A percentile compares a stretch with the other conserved stretches of the same genome.
Evolutionary conservation across 805 yeast species (phyloP).

Genomic region (Yarrowia divulgata): DNA sequence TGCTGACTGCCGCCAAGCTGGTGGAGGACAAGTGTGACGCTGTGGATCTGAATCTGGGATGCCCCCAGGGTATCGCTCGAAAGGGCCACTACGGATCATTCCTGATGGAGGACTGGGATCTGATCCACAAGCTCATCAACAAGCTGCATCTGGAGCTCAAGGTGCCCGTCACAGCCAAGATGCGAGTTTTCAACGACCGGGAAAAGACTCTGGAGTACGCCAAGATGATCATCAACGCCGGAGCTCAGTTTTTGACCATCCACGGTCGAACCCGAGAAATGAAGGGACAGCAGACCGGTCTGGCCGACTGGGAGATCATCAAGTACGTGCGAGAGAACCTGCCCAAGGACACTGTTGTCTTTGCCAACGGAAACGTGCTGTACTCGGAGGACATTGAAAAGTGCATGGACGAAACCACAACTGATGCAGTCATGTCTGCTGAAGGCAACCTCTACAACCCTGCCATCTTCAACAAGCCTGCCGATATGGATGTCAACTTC

Average conservation of each 20-base stretch:
- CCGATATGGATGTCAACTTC: slow-evolving; percentile 63
- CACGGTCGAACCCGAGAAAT: slow-evolving; percentile 97
- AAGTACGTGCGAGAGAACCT: slow-evolving; percentile 78
- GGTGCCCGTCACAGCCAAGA: slow-evolving; percentile 94
- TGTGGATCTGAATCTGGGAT: slow-evolving; percentile 92
- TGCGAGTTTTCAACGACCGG: slow-evolving; percentile 84
- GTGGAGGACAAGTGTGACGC: slow-evolving; percentile 92
- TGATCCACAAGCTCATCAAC: slow-evolving; percentile 73
- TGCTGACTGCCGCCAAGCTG: slow-evolving; percentile 78
- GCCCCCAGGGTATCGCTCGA: slow-evolving; percentile 97
- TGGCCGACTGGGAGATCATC: slow-evolving; percentile 90
- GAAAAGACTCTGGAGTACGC: slow-evolving; percentile 88
- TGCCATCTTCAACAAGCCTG: slow-evolving; percentile 68
- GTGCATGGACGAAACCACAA: slow-evolving; percentile 66
- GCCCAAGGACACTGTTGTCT: slow-evolving; percentile 82
- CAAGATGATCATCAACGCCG: slow-evolving; percentile 84
- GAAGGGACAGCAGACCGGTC: slow-evolving; percentile 96
- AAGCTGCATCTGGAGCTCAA: slow-evolving; percentile 76
- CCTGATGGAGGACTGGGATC: slow-evolving; percentile 95
- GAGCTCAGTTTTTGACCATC: slow-evolving; percentile 93
- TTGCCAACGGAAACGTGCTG: slow-evolving; percentile 93
- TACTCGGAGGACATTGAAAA: slow-evolving; percentile 84
- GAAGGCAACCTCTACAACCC: slow-evolving; percentile 96
- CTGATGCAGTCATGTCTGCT: slow-evolving; percentile 97
- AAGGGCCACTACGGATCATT: slow-evolving; percentile 96